A percentile compares a stretch with the other conserved stretches of the same genome.
Conservation (phyloP, 169 alveolate species). For the Eimeria sp. region DNA sequence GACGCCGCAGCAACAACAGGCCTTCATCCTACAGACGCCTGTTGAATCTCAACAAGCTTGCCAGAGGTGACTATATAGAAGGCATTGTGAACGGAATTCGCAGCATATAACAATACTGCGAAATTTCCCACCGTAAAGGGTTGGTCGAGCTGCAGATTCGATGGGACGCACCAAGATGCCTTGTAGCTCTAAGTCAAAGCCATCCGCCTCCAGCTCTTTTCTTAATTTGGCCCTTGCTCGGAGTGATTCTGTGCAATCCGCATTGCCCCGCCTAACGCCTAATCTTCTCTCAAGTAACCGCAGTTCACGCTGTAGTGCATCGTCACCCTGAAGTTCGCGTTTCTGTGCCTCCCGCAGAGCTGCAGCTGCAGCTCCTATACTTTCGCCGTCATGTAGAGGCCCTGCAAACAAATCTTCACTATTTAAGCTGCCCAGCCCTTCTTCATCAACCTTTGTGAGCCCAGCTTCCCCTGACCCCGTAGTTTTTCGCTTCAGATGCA, state of each 20-base stretch:
- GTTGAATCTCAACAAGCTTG: neutral
- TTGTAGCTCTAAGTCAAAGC: slow-evolving; percentile 66
- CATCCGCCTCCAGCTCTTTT: slow-evolving; percentile 66
- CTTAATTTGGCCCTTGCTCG: slow-evolving; percentile 34
- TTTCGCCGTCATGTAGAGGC: neutral
- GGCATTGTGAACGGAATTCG: neutral
- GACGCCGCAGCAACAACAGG: neutral
- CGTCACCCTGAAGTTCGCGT: neutral
- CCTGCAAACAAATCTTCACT: neutral
- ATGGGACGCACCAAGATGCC: slow-evolving; percentile 31
- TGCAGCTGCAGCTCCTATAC: slow-evolving; percentile 9
- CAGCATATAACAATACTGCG: neutral
- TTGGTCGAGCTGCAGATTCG: neutral
- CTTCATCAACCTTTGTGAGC: neutral
- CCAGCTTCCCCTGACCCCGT: neutral
- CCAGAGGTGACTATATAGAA: neutral
- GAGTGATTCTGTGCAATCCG: neutral
- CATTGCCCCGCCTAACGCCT: neutral
- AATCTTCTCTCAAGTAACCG: slow-evolving; percentile 42
- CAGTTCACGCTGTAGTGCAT: slow-evolving; percentile 30
- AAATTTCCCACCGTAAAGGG: neutral
- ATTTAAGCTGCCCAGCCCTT: neutral
- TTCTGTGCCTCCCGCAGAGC: slow-evolving; percentile 3
- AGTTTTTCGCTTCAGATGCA: neutral
- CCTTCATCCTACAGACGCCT: neutral